Evolutionary conservation across 1,284 basidiomycete genomes (phyloP), one percentile per base, ranked within the genome.

Genomic region (Trametes versicolor): DNA sequence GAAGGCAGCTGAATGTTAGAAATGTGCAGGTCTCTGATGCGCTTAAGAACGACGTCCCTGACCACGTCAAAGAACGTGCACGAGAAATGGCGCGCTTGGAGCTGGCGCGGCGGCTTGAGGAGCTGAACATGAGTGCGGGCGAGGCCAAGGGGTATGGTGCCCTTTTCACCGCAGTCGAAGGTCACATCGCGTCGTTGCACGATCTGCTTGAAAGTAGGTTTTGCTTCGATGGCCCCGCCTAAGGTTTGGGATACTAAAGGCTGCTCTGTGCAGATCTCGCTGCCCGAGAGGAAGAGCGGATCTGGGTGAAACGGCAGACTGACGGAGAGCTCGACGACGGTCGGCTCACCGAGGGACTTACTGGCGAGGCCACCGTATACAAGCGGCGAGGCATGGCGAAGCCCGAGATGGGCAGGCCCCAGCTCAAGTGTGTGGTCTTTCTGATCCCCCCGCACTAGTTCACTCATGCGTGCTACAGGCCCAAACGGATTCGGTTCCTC

Each of bases 281-380:
- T 12, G 87, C 87, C 0, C 88, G 85, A 64, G 88, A 90, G 69
- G 88, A 90, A 70, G 88, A 89, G 68, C 83, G 87, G 9, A 82
- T 90, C 3, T 90, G 87, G 88, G 79, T 90, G 21, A 90, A 89
- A 72, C 83, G 88, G 4, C 88, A 89, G 74, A 89, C 85, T 0
- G 88, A 90, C 70, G 88, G 88, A 29, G 88, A 90, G 70, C 78
- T 90, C 4, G 88, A 90, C 65, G 87, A 89, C 71, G 85, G 80
- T 65, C 80, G 87, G n/a, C 71, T 90, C 57, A 87, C 86, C 4
- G 88, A 90, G 71, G 88, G 88, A 19, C 71, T 90, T 32, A 90
- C 88, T 9, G 88, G 88, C 8, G 88, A 90, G 72, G 80, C 86
- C 6, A 87, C 87, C 0, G 87, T 90, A 0, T 90, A 90, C 74